Evolutionary conservation across 2,329 filamentous ascomycete genomes (phyloP), one percentile per base, ranked within the genome.

Genomic region (Trichoderma sp.): DNA sequence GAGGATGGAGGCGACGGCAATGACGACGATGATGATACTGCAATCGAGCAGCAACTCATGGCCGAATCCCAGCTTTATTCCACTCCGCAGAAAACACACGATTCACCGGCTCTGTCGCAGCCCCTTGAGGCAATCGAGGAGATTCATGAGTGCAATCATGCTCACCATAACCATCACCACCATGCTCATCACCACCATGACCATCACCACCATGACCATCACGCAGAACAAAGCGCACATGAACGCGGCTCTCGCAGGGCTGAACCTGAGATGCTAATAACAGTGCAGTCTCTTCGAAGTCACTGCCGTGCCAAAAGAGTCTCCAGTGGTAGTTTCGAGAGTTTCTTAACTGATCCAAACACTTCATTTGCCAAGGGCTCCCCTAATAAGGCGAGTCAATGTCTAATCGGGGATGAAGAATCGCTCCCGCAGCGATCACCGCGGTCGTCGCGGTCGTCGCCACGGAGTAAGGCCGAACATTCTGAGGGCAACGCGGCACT

Each of bases 251-350:
- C 65, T 67, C 70, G 58, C 57, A 69, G 70, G 21, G 63, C 59
- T 29, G 69, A 68, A 31, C 66, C 72, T 6, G 78, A 79, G 16
- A 59, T 73, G n/a, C 65, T 72, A 47, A 76, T 76, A 58, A 74
- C 75, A 11, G 73, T 74, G 43, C 76, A 77, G 61, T 75, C 77
- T 19, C 72, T 78, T 31, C 77, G 78, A 37, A 77, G 76, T 70
- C 74, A 70, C 47, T 69, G 70, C 35, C 70, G 75, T 29, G 73
- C 73, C 35, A 76, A 76, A 43, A 71, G 70, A 19, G 71, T 71
- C 71, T 75, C 75, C 29, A 72, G 69, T 24, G 76, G 75, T 19
- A 70, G 71, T 5, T 69, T 62, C 69, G 72, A 74, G 43, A 71
- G 72, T 37, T 69, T 71, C 27, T 70, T 68, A n/a, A 66, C 68